Base-by-base conservation (phyloP, 176 grass and related monocot genomes). In the Phoenix roebelenii region DNA sequence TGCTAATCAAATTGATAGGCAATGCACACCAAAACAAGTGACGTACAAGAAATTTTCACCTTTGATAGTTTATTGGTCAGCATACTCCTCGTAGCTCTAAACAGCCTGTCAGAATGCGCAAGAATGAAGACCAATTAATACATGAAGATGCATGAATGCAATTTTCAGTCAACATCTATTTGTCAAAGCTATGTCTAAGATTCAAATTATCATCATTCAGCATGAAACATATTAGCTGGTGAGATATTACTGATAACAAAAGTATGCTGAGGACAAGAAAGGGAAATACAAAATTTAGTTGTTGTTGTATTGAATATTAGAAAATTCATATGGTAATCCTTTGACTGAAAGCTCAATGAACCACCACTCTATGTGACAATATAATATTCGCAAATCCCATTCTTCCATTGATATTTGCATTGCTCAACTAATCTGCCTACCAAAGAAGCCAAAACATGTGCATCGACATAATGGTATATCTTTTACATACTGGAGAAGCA, bases 31-130 rank as follows among this genome's bases (percentile, higher is more conserved):
- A 56, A 55, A 56, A 56, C 54, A 20, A 56, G 12, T 20, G 18
- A 16, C 9, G 5, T 22, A 7, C 18, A 22, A 23, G 19, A 23
- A 56, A 22, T 3, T 4, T 0, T 44, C 12, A 44, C 54, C 54
- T 22, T 72, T 30, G 57, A 15, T 68, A 0, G 6, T 10, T 5
- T 72, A 56, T 80, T 69, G 23, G 50, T 12, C 35, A 2, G 35
- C 12, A 44, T 44, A 7, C 18, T 18, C 80, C 64, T 59, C 51
- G 10, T 50, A 52, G 35, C n/a, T 71, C 77, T 35, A 81, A 80
- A 63, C 73, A 81, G 23, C 83, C 83, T 81, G 77, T 51, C 19
- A 58, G 55, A 26, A 44, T 44, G 35, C 20, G 69, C 3, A 65
- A 64, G 49, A 3, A 82, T 74, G 16, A 1, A 44, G 16, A 4